Evolutionary conservation across 306 rosid species (phyloP).

Genomic region (Inga oerstediana): DNA sequence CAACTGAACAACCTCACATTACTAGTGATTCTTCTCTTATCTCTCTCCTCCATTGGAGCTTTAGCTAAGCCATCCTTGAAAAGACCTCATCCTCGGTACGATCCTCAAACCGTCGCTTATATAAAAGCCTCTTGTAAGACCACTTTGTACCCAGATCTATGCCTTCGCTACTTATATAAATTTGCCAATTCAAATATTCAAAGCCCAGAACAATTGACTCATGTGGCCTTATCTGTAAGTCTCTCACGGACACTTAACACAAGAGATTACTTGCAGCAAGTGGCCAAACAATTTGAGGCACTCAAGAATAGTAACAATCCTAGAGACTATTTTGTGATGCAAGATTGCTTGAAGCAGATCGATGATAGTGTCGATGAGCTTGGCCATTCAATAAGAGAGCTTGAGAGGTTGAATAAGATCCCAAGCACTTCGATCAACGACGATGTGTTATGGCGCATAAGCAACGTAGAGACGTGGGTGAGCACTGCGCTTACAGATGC

Average conservation of each 20-base stretch:
- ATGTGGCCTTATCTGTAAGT: conserved; percentile 44
- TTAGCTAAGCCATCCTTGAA: not conserved
- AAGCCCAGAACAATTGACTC: conserved; percentile 39
- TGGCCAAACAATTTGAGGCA: conserved; percentile 34
- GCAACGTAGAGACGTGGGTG: not conserved
- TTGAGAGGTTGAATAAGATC: not conserved
- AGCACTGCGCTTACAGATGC: not conserved
- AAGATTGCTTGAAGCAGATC: not conserved
- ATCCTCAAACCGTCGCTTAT: conserved; percentile 15
- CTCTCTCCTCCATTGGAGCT: not conserved
- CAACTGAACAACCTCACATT: conserved; percentile 20
- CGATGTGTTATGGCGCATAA: not conserved
- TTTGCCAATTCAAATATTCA: conserved; percentile 32
- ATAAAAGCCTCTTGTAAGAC: conserved; percentile 40
- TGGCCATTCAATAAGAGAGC: not conserved
- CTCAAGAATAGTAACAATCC: not conserved
- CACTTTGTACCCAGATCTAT: conserved; percentile 42
- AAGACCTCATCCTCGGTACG: not conserved
- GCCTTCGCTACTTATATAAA: conserved; percentile 36
- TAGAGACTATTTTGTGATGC: not conserved
- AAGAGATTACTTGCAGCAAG: conserved; percentile 33
- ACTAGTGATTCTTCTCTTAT: not conserved
- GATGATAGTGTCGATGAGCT: not conserved
- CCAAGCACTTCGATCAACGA: not conserved
- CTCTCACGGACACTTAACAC: conserved; percentile 43